Evolutionary conservation across 169 alveolate species (phyloP), one percentile per base, ranked within the genome.

Genomic region (Cryptosporidium canis): DNA sequence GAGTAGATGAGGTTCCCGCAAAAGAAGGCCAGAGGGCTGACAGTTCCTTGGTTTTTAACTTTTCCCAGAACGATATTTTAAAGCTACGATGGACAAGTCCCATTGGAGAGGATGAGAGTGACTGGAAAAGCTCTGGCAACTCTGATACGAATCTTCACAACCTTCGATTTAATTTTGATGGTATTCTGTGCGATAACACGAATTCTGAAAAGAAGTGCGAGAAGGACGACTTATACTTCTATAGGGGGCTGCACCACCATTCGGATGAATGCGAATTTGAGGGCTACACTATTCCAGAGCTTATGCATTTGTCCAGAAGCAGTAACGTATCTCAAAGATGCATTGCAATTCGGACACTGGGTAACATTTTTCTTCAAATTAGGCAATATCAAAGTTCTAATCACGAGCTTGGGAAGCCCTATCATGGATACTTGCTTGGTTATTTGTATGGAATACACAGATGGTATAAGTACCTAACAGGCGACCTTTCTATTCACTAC

Each of bases 11-110:
- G 24, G 21, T 8, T 77, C 0, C 1, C 3, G 61, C 8, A 2
- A 27, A 41, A 37, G 71, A 56, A 11, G 27, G 16, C 1, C 9
- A 7, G 3, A 51, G 9, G 11, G 3, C 31, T n/a, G 37, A 41
- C 21, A 58, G 12, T 41, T 11, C 72, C 14, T 77, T 61, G 9
- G 44, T 12, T 2, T 77, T 77, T 18, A 77, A 83, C 41, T 44
- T 83, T n/a, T 67, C 85, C 9, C 61, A 27, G 29, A 41, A 44
- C 18, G 92, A 90, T 53, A n/a, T 90, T 44, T 45, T 70, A 16
- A 70, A 58, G n/a, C 55, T 90, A 27, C 87, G 90, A 18, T 90
- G 92, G 92, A 90, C 92, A 56, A 90, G 85, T 58, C 92, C 92
- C 31, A 16, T 67, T 37, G 92, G 70, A 0, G 70, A 64, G 47